Percentiles rank a stretch among this genome's conserved stretches.
phyloP scores from a whole-genome alignment of 169 alveolate species.

The Cryptosporidium ryanae region DNA sequence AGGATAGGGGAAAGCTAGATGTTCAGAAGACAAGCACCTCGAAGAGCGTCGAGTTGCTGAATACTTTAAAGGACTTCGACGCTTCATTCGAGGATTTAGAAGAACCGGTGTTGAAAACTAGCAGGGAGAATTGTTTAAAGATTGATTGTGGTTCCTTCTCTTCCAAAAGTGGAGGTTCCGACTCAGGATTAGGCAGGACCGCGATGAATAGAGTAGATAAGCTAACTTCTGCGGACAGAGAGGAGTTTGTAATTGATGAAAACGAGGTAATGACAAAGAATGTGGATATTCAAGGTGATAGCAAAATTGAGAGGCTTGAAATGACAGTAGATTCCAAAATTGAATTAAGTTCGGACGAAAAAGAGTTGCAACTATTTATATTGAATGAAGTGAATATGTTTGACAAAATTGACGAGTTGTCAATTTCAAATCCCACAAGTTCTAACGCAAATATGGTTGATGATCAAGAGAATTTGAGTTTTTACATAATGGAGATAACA shows the following conservation, averaged over 20 bases:
- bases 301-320: background rate
- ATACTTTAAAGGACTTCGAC: slow-evolving; percentile 27
- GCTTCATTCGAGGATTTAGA: slow-evolving; percentile 8
- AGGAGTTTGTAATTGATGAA: background rate
- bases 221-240: background rate
- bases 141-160: background rate
- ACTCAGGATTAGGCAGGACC: background rate
- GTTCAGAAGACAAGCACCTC: background rate
- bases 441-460: background rate
- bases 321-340: background rate
- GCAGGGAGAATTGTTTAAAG: background rate
- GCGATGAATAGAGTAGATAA: background rate
- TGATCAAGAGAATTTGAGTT: slow-evolving; percentile 10
- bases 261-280: background rate
- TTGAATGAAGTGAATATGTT: too few relatives aligned
- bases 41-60: slow-evolving; percentile 16
- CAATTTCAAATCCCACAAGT: background rate
- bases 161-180: too few relatives aligned
- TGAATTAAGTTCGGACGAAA: background rate
- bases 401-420: background rate
- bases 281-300: background rate
- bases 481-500: slow-evolving; percentile 44
- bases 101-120: background rate
- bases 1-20: background rate
- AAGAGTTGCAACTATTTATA: background rate